Conservation (phyloP, 2,329 filamentous ascomycete genomes). For the Cytospora mali region DNA sequence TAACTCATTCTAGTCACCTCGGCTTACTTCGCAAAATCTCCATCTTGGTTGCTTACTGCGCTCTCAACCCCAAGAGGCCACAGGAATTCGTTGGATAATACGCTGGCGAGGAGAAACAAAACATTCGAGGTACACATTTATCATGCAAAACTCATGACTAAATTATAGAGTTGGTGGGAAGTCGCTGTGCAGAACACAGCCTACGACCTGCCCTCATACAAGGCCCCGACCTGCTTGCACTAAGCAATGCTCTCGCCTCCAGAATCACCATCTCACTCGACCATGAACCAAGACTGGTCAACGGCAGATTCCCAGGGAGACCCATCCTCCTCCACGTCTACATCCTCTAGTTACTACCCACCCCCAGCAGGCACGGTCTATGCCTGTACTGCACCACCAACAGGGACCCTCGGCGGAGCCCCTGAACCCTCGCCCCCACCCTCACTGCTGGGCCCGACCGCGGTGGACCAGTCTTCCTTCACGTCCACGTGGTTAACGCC, state of each 20-base stretch:
- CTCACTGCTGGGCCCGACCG: constrained; percentile 12
- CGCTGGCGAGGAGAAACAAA: neutral
- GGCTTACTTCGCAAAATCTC: constrained; percentile 2
- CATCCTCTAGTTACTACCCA: constrained; percentile 32
- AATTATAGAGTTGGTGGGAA: constrained; percentile 15
- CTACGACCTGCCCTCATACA: neutral
- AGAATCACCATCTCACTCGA: constrained; percentile 10
- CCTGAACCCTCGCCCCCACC: constrained; percentile 18
- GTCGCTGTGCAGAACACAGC: constrained; percentile 1
- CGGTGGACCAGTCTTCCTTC: constrained; percentile 22
- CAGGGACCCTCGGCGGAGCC: neutral
- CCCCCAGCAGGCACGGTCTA: constrained; percentile 46
- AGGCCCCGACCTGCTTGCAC: neutral
- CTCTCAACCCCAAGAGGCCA: neutral
- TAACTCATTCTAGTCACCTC: neutral
- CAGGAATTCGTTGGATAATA: no score
- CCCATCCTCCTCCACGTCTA: neutral
- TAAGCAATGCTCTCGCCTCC: constrained; percentile 14
- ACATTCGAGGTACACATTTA: neutral
- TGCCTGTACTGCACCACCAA: neutral
- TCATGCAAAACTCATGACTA: constrained; percentile 10
- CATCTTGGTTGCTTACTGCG: constrained; percentile 6
- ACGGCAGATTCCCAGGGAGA: constrained; percentile 6
- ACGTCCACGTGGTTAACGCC: constrained; percentile 24
- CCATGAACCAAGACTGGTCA: constrained; percentile 17